Conservation (phyloP, 768 basidiomycete genomes). For the Daedalea quercina region DNA sequence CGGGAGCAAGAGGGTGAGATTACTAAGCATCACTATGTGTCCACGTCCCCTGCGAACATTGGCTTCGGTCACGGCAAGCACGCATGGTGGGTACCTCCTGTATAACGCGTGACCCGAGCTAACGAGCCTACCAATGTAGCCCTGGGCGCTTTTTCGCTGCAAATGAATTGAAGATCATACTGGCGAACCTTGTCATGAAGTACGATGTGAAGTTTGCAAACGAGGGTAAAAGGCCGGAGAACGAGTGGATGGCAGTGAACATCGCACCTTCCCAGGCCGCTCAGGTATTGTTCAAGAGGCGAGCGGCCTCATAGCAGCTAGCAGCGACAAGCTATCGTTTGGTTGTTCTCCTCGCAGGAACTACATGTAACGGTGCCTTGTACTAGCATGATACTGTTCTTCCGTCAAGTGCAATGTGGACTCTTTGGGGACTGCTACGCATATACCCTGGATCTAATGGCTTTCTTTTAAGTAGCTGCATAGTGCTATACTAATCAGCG, state of each 20-base stretch:
- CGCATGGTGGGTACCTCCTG: conserved; percentile 11
- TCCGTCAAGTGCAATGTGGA: too few relatives aligned
- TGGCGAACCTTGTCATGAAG: conserved; percentile 24
- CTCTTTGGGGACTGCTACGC: too few relatives aligned
- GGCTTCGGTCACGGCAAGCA: conserved; percentile 12
- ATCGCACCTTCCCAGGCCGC: conserved; percentile 13
- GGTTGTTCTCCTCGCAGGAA: too few relatives aligned
- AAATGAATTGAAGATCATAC: conserved; percentile 24
- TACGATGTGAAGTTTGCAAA: conserved; percentile 26
- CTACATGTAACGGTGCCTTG: too few relatives aligned
- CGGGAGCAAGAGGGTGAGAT: conserved; percentile 20
- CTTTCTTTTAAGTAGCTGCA: too few relatives aligned
- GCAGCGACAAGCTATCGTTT: too few relatives aligned
- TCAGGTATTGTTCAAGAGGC: conserved; percentile 18
- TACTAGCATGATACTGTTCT: too few relatives aligned
- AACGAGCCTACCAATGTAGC: conserved; percentile 9
- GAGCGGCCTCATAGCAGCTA: too few relatives aligned
- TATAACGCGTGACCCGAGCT: neutral
- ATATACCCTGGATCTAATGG: too few relatives aligned
- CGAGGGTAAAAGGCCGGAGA: conserved; percentile 15
- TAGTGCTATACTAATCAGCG: too few relatives aligned
- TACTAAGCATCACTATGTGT: conserved; percentile 6
- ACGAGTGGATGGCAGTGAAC: conserved; percentile 8
- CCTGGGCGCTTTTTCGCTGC: conserved; percentile 29
- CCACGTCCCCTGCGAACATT: conserved; percentile 5